These are phyloP conservation scores for Skeletonema grethae DNA, from an alignment of 108 stramenopile species.

Conservation along the genomic window DNA sequence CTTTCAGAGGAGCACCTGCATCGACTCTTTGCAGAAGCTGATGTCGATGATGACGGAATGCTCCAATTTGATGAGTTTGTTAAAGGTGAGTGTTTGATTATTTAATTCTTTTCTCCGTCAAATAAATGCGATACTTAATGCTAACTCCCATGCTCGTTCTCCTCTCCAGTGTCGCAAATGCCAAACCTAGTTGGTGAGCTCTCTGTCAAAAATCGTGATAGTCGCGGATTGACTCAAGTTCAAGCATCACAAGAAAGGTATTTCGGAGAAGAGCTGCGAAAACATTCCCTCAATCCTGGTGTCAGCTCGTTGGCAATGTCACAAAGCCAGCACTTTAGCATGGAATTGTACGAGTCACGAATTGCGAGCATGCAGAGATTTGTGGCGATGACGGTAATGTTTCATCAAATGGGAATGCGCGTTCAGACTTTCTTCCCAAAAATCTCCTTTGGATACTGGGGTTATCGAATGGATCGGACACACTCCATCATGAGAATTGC, in stretches of 20 bases:
- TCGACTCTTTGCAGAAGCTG: conserved; percentile 49
- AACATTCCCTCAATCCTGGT: conserved; percentile 24
- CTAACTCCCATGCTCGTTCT: neutral
- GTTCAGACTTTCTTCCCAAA: conserved; percentile 45
- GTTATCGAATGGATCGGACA: conserved; percentile 54
- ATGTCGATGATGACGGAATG: conserved; percentile 41
- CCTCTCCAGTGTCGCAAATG: conserved; percentile 24
- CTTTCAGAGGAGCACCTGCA: conserved; percentile 27
- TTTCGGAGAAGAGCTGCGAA: conserved; percentile 47
- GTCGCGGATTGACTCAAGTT: conserved; percentile 43
- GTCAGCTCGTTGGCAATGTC: conserved; percentile 35
- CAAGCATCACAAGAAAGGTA: conserved; percentile 44
- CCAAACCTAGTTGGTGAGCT: conserved; percentile 41
- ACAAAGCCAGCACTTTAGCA: conserved; percentile 45
- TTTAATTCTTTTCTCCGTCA: neutral
- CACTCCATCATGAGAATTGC: conserved; percentile 56
- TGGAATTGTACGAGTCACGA: conserved; percentile 63
- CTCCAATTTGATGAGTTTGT: conserved; percentile 56
- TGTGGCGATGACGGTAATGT: conserved; percentile 60
- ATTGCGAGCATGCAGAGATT: conserved; percentile 56
- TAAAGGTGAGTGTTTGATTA: neutral
- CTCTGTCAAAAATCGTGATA: conserved; percentile 39
- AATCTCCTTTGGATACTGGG: conserved; percentile 51
- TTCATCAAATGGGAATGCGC: conserved; percentile 59
- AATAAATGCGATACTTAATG: neutral